A percentile compares a stretch with the other conserved stretches of the same genome.
phyloP scores from a whole-genome alignment of 2,329 filamentous ascomycete genomes.

The Diplodia sapinea region DNA sequence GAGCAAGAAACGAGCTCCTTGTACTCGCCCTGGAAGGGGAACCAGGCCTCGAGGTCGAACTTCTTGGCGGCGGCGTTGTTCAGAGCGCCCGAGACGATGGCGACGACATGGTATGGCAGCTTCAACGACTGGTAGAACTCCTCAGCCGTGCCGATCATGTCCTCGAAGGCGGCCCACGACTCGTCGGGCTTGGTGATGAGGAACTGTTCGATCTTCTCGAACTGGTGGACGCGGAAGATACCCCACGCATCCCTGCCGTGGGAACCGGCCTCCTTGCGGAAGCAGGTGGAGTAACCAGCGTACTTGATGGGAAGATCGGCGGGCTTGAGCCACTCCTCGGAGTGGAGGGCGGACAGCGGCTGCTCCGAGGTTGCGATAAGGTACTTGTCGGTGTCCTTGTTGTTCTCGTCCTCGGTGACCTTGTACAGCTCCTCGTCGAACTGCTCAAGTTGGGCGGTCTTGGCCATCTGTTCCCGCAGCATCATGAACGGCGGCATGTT shows the following conservation, averaged over 20 bases:
- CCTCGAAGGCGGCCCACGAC: conserved; percentile 90
- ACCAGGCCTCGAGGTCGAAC: conserved; percentile 95
- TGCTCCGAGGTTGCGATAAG: conserved; percentile 88
- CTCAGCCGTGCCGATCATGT: conserved; percentile 89
- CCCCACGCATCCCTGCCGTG: conserved; percentile 96
- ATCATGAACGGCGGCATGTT: conserved; percentile 85
- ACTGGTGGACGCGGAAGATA: conserved; percentile 97
- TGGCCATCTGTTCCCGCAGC: conserved; percentile 94
- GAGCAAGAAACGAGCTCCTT: conserved; percentile 97
- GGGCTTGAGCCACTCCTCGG: conserved; percentile 88
- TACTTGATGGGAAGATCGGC: conserved; percentile 88
- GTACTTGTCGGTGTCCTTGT: conserved; percentile 81
- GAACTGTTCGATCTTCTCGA: conserved; percentile 91
- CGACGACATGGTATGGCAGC: conserved; percentile 88
- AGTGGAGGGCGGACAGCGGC: conserved; percentile 89
- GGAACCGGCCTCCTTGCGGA: conserved; percentile 91
- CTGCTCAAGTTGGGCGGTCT: conserved; percentile 94
- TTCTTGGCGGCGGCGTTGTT: conserved; percentile 74
- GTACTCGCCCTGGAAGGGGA: conserved; percentile 95
- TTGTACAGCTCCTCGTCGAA: conserved; percentile 99
- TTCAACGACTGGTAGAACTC: conserved; percentile 92
- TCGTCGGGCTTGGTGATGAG: conserved; percentile 78
- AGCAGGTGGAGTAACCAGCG: conserved; percentile 90
- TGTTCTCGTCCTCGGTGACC: conserved; percentile 81
- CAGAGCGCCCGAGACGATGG: conserved; percentile 93